phyloP scores from a whole-genome alignment of 2,329 filamentous ascomycete species.

The Stemphylium beticola region DNA sequence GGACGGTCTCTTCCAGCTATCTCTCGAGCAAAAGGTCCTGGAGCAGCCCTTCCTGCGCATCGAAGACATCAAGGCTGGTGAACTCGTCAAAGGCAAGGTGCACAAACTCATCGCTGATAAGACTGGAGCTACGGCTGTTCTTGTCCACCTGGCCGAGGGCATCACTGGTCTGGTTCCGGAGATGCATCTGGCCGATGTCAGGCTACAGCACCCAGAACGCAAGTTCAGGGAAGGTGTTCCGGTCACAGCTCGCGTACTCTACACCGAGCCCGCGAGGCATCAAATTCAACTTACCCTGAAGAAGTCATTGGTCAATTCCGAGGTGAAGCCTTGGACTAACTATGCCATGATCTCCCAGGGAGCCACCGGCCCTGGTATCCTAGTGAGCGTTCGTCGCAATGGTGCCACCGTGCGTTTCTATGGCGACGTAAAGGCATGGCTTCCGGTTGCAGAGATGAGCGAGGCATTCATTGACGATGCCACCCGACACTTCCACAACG shows the following conservation, averaged over 20 bases:
- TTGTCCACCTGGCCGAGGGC: slow-evolving; percentile 83
- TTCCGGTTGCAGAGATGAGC: slow-evolving; percentile 96
- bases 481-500: slow-evolving; percentile 83
- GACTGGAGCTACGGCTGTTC: slow-evolving; percentile 78
- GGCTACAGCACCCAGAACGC: slow-evolving; percentile 90
- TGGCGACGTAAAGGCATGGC: slow-evolving; percentile 79
- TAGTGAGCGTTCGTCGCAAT: slow-evolving; percentile 77
- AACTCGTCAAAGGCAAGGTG: slow-evolving; percentile 79
- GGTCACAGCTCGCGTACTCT: slow-evolving; percentile 85
- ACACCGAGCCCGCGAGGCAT: slow-evolving; percentile 74
- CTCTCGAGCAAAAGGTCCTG: slow-evolving; percentile 80
- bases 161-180: slow-evolving; percentile 89
- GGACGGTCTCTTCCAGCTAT: slow-evolving; percentile 85
- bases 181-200: slow-evolving; percentile 85
- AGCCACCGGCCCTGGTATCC: slow-evolving; percentile 81
- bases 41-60: slow-evolving; percentile 90
- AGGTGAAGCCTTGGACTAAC: slow-evolving; percentile 76
- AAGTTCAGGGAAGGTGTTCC: slow-evolving; percentile 89
- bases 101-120: slow-evolving; percentile 82
- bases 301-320: slow-evolving; percentile 91
- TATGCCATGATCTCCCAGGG: slow-evolving; percentile 77
- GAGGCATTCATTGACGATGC: slow-evolving; percentile 93
- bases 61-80: slow-evolving; percentile 84
- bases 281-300: slow-evolving; percentile 89
- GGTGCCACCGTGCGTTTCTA: slow-evolving; percentile 96